phyloP scores from a whole-genome alignment of 208 protist species.

The Spongospora subterranea region DNA sequence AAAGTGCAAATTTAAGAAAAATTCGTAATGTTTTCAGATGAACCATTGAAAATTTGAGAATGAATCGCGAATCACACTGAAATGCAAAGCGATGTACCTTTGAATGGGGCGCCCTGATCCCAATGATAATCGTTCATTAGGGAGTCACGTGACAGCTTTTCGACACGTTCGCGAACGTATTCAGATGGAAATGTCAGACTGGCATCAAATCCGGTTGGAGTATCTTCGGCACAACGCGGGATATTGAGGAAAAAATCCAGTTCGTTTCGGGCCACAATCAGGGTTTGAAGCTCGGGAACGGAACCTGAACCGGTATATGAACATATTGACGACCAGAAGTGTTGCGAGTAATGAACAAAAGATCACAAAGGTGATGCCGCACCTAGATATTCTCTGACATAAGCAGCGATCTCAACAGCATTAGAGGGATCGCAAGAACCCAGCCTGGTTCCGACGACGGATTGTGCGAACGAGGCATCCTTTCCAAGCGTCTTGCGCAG shows the following conservation, averaged over 20 bases:
- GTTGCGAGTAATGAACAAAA: no score
- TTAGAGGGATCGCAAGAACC: not conserved
- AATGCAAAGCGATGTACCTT: not conserved
- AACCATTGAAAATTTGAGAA: no score
- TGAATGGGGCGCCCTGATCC: not conserved
- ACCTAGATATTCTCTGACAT: not conserved
- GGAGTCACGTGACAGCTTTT: not conserved
- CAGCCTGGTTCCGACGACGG: not conserved
- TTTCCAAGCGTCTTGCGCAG: not conserved
- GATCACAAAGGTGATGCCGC: no score
- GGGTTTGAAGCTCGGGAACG: not conserved
- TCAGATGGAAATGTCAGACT: not conserved
- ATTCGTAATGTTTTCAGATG: no score
- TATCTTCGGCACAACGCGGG: not conserved
- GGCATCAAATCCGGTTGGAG: not conserved
- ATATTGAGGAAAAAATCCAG: constrained; percentile 9
- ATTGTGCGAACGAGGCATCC: not conserved
- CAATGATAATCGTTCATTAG: constrained; percentile 41
- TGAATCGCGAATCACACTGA: not conserved
- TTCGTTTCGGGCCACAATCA: not conserved
- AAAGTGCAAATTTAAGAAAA: no score
- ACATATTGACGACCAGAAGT: no score
- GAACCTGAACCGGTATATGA: not conserved
- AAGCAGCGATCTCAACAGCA: not conserved
- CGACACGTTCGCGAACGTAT: not conserved